Evolutionary conservation across 2,329 filamentous ascomycete genomes (phyloP), one percentile per base, ranked within the genome.

Genomic region (Xylaria sp.): DNA sequence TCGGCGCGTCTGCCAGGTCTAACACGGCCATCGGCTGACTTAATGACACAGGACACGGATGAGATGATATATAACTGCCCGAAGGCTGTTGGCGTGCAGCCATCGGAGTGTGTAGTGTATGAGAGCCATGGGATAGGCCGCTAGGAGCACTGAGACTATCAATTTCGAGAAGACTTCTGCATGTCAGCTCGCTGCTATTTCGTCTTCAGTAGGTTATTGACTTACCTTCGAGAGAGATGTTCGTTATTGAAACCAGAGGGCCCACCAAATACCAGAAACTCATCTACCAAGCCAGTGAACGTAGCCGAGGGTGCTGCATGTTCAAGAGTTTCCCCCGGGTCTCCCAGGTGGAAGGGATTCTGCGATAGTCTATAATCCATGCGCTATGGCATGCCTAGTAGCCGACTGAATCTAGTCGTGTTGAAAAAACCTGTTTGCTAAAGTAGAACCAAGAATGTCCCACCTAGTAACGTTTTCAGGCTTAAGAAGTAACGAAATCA

Each of bases 1-100:
- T 65, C 55, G 57, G 60, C 50, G 42, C 70, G 32, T 69, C 69
- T 65, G 70, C 58, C 44, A 73, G 66, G 62, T 75, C 74, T 32
- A 63, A 37, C 21, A 66, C 54, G 18, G 63, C 60, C 67, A 67
- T 66, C 23, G 67, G 63, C 35, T 61, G 63, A 29, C 40, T 60
- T 23, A 63, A 58, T 9, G 67, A 55, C 5, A 40, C 27, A 40
- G 67, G 35, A 35, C 44, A 54, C 27, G 25, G 58, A 60, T 51
- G 42, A 40, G 66, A 54, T 44, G 44, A 44, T 21, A 51, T 32
- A 21, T 60, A 53, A 25, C 42, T 51, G 29, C 5, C 50, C 53
- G n/a, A 32, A 8, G 23, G 47, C 51, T 65, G 66, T 47, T 53
- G 53, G 10, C 47, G 37, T 23, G 63, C 35, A 23, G 44, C 29